Conservation (phyloP, 805 yeast genomes). For the Torulaspora delbrueckii region DNA sequence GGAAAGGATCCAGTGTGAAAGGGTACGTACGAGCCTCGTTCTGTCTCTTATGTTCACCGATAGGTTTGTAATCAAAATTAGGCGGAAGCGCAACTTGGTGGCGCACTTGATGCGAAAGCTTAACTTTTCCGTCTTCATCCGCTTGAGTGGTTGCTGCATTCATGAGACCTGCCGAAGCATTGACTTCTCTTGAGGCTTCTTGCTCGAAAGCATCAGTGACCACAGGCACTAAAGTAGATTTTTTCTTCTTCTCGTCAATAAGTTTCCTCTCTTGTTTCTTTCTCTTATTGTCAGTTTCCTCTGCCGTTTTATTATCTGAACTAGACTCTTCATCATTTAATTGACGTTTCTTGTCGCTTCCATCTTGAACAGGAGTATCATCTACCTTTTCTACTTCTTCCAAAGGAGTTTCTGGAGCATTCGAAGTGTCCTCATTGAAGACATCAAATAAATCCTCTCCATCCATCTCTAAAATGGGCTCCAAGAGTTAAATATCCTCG, state of each 20-base stretch:
- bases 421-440: constrained; percentile 30
- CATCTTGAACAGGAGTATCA: background rate
- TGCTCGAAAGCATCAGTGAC: constrained; percentile 85
- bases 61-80: constrained; percentile 80
- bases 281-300: constrained; percentile 24
- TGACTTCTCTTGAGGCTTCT: constrained; percentile 84
- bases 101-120: constrained; percentile 86
- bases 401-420: constrained; percentile 14
- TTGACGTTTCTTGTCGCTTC: constrained; percentile 17
- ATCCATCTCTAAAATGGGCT: constrained; percentile 10
- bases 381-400: constrained; percentile 11
- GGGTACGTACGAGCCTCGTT: constrained; percentile 88
- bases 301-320: constrained; percentile 4
- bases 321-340: constrained; percentile 15
- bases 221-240: constrained; percentile 55
- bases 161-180: constrained; percentile 70
- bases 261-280: constrained; percentile 30
- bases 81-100: constrained; percentile 98
- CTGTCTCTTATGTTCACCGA: constrained; percentile 74
- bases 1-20: constrained; percentile 92
- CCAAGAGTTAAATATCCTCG: background rate
- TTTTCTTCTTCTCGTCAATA: constrained; percentile 39
- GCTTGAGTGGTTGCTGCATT: constrained; percentile 38
- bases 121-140: constrained; percentile 50
- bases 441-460: constrained; percentile 33